These are phyloP conservation scores for Caryopteris hybrid DNA, from an alignment of 305 asterid species.

Conservation along the genomic window DNA sequence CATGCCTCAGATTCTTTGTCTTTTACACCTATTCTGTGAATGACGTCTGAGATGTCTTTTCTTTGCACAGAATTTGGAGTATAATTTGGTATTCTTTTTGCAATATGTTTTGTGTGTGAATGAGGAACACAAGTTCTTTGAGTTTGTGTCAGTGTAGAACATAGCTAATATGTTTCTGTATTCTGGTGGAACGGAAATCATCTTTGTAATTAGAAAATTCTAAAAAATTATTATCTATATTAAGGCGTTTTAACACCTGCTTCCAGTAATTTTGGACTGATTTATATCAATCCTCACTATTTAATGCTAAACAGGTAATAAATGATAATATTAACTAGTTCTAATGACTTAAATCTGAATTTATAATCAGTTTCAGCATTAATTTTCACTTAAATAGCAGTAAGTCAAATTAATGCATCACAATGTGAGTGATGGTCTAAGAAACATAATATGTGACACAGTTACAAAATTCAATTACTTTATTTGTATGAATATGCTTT, in stretches of 20 bases:
- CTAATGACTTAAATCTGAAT: not conserved
- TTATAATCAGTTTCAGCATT: slow-evolving; percentile 16
- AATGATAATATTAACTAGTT: not conserved
- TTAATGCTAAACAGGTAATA: not conserved
- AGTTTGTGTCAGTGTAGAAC: not conserved
- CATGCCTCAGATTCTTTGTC: not conserved
- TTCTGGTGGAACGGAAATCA: not conserved
- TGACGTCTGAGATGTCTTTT: not conserved
- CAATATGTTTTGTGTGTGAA: not conserved
- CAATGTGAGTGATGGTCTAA: slow-evolving; percentile 9
- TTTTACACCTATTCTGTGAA: not conserved
- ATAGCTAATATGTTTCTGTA: not conserved
- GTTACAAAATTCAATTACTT: slow-evolving; percentile 17
- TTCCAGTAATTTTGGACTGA: not conserved
- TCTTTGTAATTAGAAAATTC: not conserved
- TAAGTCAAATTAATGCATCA: slow-evolving; percentile 17
- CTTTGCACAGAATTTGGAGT: not conserved
- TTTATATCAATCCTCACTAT: not conserved
- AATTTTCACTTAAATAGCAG: slow-evolving; percentile 6
- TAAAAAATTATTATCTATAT: not conserved
- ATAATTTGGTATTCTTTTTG: not conserved
- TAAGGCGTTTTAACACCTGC: not conserved
- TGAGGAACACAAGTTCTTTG: not conserved
- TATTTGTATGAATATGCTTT: slow-evolving; percentile 4
- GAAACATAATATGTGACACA: slow-evolving; percentile 7